Evolutionary conservation across 805 yeast genomes (phyloP).

Genomic region (Candida gorgasii): DNA sequence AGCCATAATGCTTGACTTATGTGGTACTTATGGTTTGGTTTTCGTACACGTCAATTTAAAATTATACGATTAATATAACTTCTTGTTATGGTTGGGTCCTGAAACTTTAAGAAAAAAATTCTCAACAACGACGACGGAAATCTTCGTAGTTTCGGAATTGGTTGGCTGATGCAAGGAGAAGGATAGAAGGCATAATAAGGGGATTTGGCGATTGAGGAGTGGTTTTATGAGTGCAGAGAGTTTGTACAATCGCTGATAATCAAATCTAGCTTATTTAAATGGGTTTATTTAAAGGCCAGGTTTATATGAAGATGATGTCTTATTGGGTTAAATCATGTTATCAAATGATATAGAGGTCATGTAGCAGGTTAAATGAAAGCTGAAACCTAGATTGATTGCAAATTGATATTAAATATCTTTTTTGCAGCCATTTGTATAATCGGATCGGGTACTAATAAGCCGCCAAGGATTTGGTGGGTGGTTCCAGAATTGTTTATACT

Average conservation of each 20-base stretch:
- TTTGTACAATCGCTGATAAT: too few relatives aligned
- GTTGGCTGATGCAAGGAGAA: not conserved
- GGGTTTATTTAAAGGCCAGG: not conserved
- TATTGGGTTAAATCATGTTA: too few relatives aligned
- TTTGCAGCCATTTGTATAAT: slow-evolving; percentile 3
- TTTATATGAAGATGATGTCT: too few relatives aligned
- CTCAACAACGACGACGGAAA: slow-evolving; percentile 7
- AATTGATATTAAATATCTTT: too few relatives aligned
- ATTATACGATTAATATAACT: not conserved
- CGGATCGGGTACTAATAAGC: not conserved
- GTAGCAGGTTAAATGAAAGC: too few relatives aligned
- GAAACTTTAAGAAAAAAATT: slow-evolving; percentile 2
- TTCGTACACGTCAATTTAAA: not conserved
- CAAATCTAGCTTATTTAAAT: too few relatives aligned
- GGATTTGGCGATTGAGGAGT: too few relatives aligned
- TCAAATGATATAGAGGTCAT: too few relatives aligned
- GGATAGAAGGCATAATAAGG: not conserved
- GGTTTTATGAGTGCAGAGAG: too few relatives aligned
- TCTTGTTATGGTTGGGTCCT: not conserved
- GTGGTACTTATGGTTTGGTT: not conserved
- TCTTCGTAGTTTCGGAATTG: not conserved
- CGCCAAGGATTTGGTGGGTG: too few relatives aligned
- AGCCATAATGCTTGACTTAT: slow-evolving; percentile 21
- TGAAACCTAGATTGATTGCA: too few relatives aligned
- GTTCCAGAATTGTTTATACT: too few relatives aligned